Evolutionary conservation across 805 yeast species (phyloP).

Genomic region (Cyberlindnera subsufficiens): DNA sequence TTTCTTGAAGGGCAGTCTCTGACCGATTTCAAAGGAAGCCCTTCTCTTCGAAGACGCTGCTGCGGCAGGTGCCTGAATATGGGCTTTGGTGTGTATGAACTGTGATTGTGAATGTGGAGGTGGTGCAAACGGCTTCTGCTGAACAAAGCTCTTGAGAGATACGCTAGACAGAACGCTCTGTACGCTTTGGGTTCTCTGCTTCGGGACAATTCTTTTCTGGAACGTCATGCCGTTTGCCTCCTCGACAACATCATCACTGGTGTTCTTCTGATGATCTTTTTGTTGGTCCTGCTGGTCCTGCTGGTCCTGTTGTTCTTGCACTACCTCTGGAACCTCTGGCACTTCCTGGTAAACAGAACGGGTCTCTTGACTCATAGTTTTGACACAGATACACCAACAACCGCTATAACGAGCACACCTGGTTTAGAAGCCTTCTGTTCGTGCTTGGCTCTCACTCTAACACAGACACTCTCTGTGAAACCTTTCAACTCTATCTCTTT

Average conservation of each 20-base stretch:
- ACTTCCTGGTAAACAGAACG: too few relatives aligned
- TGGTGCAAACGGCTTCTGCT: slow-evolving; percentile 17
- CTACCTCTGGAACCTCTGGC: background rate
- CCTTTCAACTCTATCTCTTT: too few relatives aligned
- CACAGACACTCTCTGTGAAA: too few relatives aligned
- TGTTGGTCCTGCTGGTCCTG: background rate
- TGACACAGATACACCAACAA: too few relatives aligned
- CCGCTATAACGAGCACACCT: too few relatives aligned
- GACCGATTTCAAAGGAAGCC: slow-evolving; percentile 26
- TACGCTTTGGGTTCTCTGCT: slow-evolving; percentile 32
- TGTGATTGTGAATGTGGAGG: slow-evolving; percentile 16
- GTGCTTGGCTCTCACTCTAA: too few relatives aligned
- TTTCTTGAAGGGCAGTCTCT: slow-evolving; percentile 29
- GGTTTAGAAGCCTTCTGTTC: too few relatives aligned
- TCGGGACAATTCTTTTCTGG: slow-evolving; percentile 59
- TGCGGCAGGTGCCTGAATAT: slow-evolving; percentile 36
- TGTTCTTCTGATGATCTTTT: slow-evolving; percentile 27
- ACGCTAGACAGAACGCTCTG: slow-evolving; percentile 47
- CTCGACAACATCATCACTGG: slow-evolving; percentile 36
- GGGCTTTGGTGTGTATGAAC: slow-evolving; percentile 27
- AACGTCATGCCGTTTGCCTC: slow-evolving; percentile 60
- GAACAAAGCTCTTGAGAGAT: slow-evolving; percentile 50
- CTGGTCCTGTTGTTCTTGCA: background rate
- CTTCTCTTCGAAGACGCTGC: slow-evolving; percentile 29
- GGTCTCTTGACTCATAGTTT: too few relatives aligned